Evolutionary conservation across 257 asterid species (phyloP).

Genomic region (Fraxinus quadrangulata): DNA sequence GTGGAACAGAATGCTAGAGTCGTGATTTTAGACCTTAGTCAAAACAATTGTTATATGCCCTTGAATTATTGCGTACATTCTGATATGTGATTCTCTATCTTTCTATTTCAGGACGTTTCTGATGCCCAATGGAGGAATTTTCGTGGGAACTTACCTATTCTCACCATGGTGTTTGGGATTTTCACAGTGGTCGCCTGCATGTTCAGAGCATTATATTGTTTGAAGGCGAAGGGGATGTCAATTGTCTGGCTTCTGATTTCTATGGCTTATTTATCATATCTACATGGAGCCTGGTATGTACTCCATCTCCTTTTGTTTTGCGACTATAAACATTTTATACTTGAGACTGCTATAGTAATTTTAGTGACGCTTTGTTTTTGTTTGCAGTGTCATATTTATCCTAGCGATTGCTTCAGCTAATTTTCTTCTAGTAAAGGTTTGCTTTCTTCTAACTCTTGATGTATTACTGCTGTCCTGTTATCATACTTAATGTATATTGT

Average conservation of each 20-base stretch:
- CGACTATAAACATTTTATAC: conserved; percentile 13
- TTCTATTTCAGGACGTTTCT: conserved; percentile 63
- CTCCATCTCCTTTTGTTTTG: conserved; percentile 12
- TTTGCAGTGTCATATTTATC: conserved; percentile 70
- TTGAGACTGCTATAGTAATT: conserved; percentile 27
- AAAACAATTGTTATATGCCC: not conserved
- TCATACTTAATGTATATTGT: not conserved
- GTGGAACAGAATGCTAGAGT: conserved; percentile 4
- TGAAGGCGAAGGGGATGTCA: conserved; percentile 89
- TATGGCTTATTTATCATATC: conserved; percentile 62
- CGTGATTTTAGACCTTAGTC: not conserved
- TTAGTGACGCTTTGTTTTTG: conserved; percentile 22
- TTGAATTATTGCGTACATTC: conserved; percentile 15
- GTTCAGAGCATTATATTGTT: conserved; percentile 44
- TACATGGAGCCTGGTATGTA: conserved; percentile 89
- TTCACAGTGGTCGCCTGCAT: conserved; percentile 66
- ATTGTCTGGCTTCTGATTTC: conserved; percentile 71
- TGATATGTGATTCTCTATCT: conserved; percentile 15
- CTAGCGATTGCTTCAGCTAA: conserved; percentile 73
- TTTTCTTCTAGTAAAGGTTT: conserved; percentile 83
- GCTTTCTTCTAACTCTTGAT: conserved; percentile 32
- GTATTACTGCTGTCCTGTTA: conserved; percentile 14
- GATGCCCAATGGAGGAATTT: conserved; percentile 97
- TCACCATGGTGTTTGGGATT: conserved; percentile 62
- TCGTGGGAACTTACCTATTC: conserved; percentile 78